phyloP scores from a whole-genome alignment of 2,329 filamentous ascomycete genomes.

The Cucurbitaria berberidis region DNA sequence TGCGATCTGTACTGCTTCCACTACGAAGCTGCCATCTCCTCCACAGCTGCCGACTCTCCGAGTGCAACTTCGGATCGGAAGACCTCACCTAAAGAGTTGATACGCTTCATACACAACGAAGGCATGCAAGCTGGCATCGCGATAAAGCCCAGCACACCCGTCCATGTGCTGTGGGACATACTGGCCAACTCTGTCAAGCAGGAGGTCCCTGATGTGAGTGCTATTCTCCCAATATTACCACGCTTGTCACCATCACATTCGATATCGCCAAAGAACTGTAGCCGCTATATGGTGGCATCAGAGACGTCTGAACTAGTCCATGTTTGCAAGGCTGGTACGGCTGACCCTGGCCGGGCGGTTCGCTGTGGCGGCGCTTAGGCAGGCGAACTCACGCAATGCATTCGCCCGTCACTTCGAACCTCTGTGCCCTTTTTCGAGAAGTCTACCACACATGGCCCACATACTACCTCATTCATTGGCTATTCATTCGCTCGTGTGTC shows the following conservation, averaged over 20 bases:
- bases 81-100: conserved; percentile 83
- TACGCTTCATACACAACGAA: conserved; percentile 86
- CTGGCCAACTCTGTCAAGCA: conserved; percentile 73
- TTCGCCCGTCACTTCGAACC: conserved; percentile 21
- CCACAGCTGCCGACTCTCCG: conserved; percentile 81
- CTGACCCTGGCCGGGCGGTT: conserved; percentile 33
- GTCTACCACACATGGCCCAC: conserved; percentile 15
- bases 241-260: conserved; percentile 14
- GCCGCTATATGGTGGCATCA: conserved; percentile 21
- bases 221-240: background rate
- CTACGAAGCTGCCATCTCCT: conserved; percentile 90
- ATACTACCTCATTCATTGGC: conserved; percentile 14
- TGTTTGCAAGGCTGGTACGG: conserved; percentile 23
- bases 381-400: conserved; percentile 19
- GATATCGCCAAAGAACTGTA: conserved; percentile 20
- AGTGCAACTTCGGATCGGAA: conserved; percentile 70
- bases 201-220: conserved; percentile 86
- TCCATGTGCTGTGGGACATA: conserved; percentile 91
- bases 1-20: conserved; percentile 99
- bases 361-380: conserved; percentile 43
- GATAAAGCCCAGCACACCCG: conserved; percentile 89
- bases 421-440: conserved; percentile 22
- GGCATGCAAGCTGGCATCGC: conserved; percentile 93
- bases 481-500: background rate
- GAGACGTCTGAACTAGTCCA: conserved; percentile 16